Conservation (phyloP, 1,284 basidiomycete genomes). For the Chalciporus sp. region DNA sequence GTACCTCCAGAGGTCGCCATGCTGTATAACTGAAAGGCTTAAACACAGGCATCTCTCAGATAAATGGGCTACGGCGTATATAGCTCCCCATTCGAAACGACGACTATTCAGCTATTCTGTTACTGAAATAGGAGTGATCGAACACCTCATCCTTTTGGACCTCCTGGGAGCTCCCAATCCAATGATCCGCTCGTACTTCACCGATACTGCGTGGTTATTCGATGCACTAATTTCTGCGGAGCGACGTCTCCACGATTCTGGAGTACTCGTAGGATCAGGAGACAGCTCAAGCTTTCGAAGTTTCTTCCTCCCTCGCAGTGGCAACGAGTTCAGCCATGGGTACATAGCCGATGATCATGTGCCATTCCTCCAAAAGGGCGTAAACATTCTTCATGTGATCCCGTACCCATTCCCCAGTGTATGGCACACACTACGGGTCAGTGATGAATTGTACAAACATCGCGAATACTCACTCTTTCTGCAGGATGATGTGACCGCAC, state of each 20-base stretch:
- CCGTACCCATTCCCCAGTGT: constrained; percentile 87
- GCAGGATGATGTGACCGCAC: constrained; percentile 86
- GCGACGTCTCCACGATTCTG: constrained; percentile 59
- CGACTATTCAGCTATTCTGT: constrained; percentile 54
- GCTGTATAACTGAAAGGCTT: constrained; percentile 1
- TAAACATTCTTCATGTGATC: constrained; percentile 91
- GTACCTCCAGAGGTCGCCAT: not conserved
- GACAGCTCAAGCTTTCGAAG: constrained; percentile 51
- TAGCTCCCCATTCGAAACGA: constrained; percentile 61
- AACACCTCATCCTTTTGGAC: constrained; percentile 90
- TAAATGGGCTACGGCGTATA: constrained; percentile 76
- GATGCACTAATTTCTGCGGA: constrained; percentile 74
- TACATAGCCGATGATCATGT: constrained; percentile 94
- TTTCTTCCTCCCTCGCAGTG: constrained; percentile 61
- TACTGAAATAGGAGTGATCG: constrained; percentile 78
- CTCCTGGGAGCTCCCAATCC: constrained; percentile 80
- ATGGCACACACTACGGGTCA: constrained; percentile 84
- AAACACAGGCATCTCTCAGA: constrained; percentile 76
- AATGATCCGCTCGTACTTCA: constrained; percentile 74
- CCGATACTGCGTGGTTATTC: constrained; percentile 92
- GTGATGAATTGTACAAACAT: constrained; percentile 24
- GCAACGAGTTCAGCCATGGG: constrained; percentile 45
- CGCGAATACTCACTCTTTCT: constrained; percentile 3
- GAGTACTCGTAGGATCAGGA: constrained; percentile 47
- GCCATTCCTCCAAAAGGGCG: constrained; percentile 85